Conservation (phyloP, 2,329 filamentous ascomycete species). For the Fusarium pseudoanthophilum region DNA sequence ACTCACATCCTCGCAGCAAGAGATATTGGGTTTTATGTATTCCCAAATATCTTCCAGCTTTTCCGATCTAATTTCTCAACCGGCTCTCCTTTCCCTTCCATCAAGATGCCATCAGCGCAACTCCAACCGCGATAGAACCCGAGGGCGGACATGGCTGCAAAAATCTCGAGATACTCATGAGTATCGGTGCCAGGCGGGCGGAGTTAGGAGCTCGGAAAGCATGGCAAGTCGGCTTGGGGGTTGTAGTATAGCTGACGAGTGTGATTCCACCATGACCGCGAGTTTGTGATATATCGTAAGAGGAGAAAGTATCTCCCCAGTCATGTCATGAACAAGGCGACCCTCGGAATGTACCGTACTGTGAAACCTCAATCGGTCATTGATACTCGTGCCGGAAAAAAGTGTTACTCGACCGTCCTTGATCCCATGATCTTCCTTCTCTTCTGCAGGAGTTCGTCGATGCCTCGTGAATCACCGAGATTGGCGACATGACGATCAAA, state of each 20-base stretch:
- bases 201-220: conserved; percentile 6
- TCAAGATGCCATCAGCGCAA: conserved; percentile 10
- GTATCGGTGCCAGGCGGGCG: conserved; percentile 16
- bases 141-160: conserved; percentile 36
- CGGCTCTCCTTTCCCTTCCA: conserved; percentile 9
- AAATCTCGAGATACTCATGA: conserved; percentile 8
- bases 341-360: background rate
- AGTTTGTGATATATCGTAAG: conserved; percentile 17
- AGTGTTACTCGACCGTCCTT: conserved; percentile 1
- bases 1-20: background rate
- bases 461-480: background rate
- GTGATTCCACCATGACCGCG: conserved; percentile 1
- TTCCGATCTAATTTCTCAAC: background rate
- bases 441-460: background rate
- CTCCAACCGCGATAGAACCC: conserved; percentile 31
- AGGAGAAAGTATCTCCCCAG: background rate
- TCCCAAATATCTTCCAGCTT: background rate
- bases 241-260: conserved; percentile 27
- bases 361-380: conserved; percentile 25
- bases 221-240: conserved; percentile 3
- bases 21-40: conserved; percentile 24
- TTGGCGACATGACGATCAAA: conserved; percentile 6
- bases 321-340: background rate
- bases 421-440: background rate
- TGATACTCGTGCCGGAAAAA: conserved; percentile 8